Evolutionary conservation across 1,284 basidiomycete genomes (phyloP), one percentile per base, ranked within the genome.

Genomic region (Vanrija humicola): DNA sequence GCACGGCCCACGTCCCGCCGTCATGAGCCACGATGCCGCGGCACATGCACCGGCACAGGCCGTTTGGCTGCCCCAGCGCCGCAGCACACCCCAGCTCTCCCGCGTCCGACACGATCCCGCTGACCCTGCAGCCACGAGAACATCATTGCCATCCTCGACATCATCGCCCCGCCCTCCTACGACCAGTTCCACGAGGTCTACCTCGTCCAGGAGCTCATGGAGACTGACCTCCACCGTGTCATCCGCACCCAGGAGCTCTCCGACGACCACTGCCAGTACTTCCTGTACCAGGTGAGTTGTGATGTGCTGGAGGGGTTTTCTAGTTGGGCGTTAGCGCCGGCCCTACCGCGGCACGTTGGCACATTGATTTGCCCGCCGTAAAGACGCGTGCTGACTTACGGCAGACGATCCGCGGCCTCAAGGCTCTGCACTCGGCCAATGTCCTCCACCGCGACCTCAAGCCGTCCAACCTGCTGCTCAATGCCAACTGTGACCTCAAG

Each of bases 401-500:
- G 10, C 70, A 91, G 85, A 90, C 90, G 0, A 82, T 96, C 2
- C 82, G 93, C 38, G 92, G 90, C 0, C 79, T 97, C 56, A 97
- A 97, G 76, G 91, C 91, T 0, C 82, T 96, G 1, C 93, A 96
- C 72, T 90, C 89, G 0, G 90, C 90, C 29, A 87, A 90, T 70
- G 88, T 93, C 43, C 83, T 93, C 6, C 94, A 98, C 70, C 90
- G 89, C 14, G 96, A 99, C 74, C 82, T 97, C 52, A 97, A 96
- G 70, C 94, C 94, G 0, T 91, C 88, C 2, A 97, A 97, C 70
- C 80, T 96, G 23, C 81, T 96, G 1, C 77, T 96, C 38, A 97
- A 97, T 68, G 90, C 91, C 44, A 95, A 96, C 69, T 97, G 93
- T 69, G 93, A 96, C 76, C 83, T 96, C 49, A 94, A 94, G 87